Evolutionary conservation across 768 basidiomycete genomes (phyloP).

Genomic region (Peribolospora baueri): DNA sequence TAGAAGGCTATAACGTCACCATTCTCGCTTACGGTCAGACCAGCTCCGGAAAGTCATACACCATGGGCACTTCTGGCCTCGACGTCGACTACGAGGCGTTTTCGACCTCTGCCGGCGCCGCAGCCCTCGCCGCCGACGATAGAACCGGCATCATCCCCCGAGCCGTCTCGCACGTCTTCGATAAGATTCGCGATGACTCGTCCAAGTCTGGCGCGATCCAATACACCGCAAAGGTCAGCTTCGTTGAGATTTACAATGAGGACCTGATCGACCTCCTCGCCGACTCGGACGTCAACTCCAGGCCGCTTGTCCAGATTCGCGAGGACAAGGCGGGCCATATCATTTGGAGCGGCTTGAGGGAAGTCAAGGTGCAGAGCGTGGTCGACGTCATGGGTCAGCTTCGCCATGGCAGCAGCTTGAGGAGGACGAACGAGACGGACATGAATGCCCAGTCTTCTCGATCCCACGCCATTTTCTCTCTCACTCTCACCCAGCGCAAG

Average conservation of each 20-base stretch:
- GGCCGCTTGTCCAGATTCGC: constrained; percentile 76
- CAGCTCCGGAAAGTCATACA: constrained; percentile 85
- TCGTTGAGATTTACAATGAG: constrained; percentile 97
- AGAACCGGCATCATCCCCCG: constrained; percentile 66
- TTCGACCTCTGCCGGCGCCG: neutral
- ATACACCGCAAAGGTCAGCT: constrained; percentile 61
- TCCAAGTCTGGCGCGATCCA: constrained; percentile 4
- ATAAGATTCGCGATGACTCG: constrained; percentile 48
- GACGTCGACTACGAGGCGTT: constrained; percentile 37
- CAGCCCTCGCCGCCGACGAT: constrained; percentile 6
- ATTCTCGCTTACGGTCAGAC: constrained; percentile 96
- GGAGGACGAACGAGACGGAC: constrained; percentile 87
- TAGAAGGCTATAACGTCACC: constrained; percentile 92
- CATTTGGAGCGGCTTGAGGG: constrained; percentile 84
- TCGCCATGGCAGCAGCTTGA: constrained; percentile 63
- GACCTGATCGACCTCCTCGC: constrained; percentile 86
- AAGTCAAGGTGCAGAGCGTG: constrained; percentile 61
- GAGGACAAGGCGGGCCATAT: constrained; percentile 95
- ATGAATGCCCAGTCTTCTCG: constrained; percentile 98
- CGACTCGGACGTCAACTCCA: constrained; percentile 34
- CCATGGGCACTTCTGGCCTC: constrained; percentile 88
- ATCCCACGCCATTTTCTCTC: constrained; percentile 94
- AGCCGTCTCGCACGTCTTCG: constrained; percentile 71
- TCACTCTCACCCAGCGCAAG: constrained; percentile 79
- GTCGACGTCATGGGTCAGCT: constrained; percentile 85